A percentile compares a stretch with the other conserved stretches of the same genome.
Conservation (phyloP, 768 basidiomycete genomes). For the Austroboletus festivus region DNA sequence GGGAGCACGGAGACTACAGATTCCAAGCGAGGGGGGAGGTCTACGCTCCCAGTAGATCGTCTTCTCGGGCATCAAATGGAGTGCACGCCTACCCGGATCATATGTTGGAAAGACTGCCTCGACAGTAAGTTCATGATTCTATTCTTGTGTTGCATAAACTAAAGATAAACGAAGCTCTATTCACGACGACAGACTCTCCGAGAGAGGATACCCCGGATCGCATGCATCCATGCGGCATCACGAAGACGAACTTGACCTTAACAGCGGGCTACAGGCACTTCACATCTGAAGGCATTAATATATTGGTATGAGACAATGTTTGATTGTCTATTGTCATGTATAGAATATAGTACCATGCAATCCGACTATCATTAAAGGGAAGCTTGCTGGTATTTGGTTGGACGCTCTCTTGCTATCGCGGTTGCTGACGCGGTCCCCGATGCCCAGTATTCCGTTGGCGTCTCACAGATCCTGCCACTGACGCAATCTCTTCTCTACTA, state of each 20-base stretch:
- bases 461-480: conserved; percentile 29
- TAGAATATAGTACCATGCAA: conserved; percentile 3
- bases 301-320: conserved; percentile 7
- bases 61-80: conserved; percentile 30
- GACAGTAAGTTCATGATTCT: conserved; percentile 18
- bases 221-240: conserved; percentile 12
- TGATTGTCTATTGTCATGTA: conserved; percentile 7
- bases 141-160: neutral
- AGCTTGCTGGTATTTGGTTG: neutral
- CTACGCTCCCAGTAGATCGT: conserved; percentile 16
- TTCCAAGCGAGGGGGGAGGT: conserved; percentile 13
- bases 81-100: conserved; percentile 19
- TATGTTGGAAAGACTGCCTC: conserved; percentile 10
- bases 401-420: conserved; percentile 3
- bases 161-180: conserved; percentile 16
- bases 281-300: conserved; percentile 16
- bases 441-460: neutral
- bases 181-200: conserved; percentile 27
- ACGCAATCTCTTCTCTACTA: conserved; percentile 54
- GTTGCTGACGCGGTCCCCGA: conserved; percentile 2
- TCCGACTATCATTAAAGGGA: neutral
- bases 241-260: conserved; percentile 25
- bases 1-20: conserved; percentile 15
- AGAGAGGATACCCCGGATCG: conserved; percentile 19
- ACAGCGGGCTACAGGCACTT: conserved; percentile 18